Evolutionary conservation across 2,329 filamentous ascomycete species (phyloP).

Genomic region (Aspergillus viridinutans): DNA sequence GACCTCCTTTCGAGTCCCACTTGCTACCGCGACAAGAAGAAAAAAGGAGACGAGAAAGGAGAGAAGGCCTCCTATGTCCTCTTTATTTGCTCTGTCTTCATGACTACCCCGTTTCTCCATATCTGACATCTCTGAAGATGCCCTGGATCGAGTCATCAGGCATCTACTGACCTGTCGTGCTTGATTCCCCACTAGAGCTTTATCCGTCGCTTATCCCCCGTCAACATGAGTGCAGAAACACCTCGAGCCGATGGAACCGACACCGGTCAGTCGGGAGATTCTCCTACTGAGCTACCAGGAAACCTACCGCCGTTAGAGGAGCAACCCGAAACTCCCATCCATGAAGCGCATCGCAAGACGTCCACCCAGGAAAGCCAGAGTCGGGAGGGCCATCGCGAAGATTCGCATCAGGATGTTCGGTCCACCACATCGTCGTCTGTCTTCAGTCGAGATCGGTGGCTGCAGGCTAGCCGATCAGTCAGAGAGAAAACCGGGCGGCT

Average conservation of each 20-base stretch:
- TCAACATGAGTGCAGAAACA: background rate
- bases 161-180: background rate
- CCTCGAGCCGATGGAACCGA: background rate
- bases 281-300: background rate
- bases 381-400: background rate
- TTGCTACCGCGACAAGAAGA: background rate
- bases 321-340: background rate
- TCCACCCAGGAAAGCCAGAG: background rate
- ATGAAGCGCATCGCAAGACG: background rate
- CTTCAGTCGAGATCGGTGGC: conserved; percentile 3
- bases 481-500: conserved; percentile 3
- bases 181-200: background rate
- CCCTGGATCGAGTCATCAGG: background rate
- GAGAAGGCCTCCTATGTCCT: background rate
- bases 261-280: background rate
- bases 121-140: background rate
- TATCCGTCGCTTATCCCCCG: background rate
- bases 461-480: background rate
- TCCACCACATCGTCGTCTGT: background rate
- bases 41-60: background rate
- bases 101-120: background rate
- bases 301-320: background rate
- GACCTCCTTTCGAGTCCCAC: background rate
- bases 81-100: background rate
- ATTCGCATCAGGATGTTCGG: background rate